These are phyloP conservation scores for Oenanthe sinensis DNA, from an alignment of 129 eudicot genomes.

Conservation along the genomic window DNA sequence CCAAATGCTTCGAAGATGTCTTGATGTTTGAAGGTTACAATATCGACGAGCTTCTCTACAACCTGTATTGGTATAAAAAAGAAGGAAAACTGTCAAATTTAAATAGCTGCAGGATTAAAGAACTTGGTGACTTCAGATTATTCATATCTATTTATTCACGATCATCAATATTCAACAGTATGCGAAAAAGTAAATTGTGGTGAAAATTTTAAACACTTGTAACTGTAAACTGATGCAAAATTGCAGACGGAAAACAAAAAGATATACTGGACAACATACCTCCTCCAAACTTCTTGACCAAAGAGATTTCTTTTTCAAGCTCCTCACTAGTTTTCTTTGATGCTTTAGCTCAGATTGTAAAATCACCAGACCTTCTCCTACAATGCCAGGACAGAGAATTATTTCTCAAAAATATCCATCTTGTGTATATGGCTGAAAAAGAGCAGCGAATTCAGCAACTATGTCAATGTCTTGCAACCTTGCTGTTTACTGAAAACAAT, in stretches of 20 bases:
- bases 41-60: conserved; percentile 91
- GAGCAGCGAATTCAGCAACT: not conserved
- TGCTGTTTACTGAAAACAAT: not conserved
- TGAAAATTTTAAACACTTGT: not conserved
- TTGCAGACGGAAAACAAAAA: not conserved
- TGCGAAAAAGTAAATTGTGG: not conserved
- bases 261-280: conserved; percentile 22
- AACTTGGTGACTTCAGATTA: not conserved
- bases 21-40: conserved; percentile 78
- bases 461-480: not conserved
- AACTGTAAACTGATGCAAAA: not conserved
- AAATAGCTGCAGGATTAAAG: not conserved
- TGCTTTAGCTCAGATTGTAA: conserved; percentile 78
- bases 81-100: not conserved
- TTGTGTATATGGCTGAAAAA: not conserved
- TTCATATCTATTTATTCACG: not conserved
- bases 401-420: conserved; percentile 18
- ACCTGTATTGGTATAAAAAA: conserved; percentile 31
- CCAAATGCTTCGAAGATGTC: conserved; percentile 73
- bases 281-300: conserved; percentile 88
- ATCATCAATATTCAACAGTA: not conserved
- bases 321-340: conserved; percentile 62
- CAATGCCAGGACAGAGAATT: conserved; percentile 14
- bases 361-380: conserved; percentile 66
- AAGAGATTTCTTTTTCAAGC: conserved; percentile 90